Evolutionary conservation across 495 filamentous ascomycete genomes (phyloP), one percentile per base, ranked within the genome.

Genomic region (Amniculicola lignicola): DNA sequence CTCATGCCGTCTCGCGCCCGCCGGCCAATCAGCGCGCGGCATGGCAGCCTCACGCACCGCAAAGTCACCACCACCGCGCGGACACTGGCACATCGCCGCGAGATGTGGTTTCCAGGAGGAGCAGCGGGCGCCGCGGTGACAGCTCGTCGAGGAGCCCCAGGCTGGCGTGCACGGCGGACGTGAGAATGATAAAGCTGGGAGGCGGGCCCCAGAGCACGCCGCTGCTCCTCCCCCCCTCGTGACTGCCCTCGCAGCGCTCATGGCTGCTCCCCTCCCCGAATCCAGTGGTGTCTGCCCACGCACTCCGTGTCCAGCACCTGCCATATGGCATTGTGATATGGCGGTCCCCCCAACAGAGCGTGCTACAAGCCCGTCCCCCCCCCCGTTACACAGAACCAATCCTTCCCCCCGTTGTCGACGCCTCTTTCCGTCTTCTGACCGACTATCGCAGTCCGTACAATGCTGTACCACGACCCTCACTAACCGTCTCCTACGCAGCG

Each of bases 351-450:
- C 19, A 18, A 21, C 31, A 12, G 36, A 18, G 31, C 14, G 28
- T 54, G 57, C 57, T 47, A 43, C 54, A 46, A 25, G 18, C 38
- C 35, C 22, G 19, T 6, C 7, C 29, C 27, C 27, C 39, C 16
- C 27, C 18, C 36, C n/a, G 60, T 63, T 59, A 54, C 55, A 63
- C 59, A 62, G 27, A 28, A n/a, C 54, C 54, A 47, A 41, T 43
- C 50, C 47, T 25, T 27, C 15, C 9, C 33, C 18, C 49, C 12
- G 33, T 14, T 36, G 35, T 31, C 41, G 42, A 31, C 31, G 46
- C 39, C 37, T 25, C 39, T n/a, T 19, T 25, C 37, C 9, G 22
- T 44, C 44, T 57, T 24, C 59, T 54, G 28, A 24, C 53, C 47
- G 39, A 37, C 52, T 44, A 35, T 50, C 45, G 44, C 51, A 33